Percentiles rank a stretch among this genome's conserved stretches.
phyloP scores from a whole-genome alignment of 768 basidiomycete genomes.

The Phaeolepiota aurea region DNA sequence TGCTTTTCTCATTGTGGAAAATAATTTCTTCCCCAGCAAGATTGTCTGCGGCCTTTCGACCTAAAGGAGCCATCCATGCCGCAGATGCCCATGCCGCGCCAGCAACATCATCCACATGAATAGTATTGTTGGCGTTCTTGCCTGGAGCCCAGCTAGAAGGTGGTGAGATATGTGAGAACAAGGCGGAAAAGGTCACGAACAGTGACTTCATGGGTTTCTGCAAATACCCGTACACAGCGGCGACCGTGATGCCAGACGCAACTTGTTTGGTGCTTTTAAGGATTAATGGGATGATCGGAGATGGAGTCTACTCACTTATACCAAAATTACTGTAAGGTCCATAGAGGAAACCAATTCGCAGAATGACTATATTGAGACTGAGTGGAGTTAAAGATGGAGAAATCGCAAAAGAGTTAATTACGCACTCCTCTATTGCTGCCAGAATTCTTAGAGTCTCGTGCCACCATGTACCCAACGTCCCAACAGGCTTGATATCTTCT shows the following conservation, averaged over 20 bases:
- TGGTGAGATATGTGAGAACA: conserved; percentile 8
- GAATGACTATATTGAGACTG: conserved; percentile 74
- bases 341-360: conserved; percentile 70
- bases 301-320: conserved; percentile 36
- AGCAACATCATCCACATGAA: conserved; percentile 77
- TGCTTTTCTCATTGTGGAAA: conserved; percentile 68
- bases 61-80: conserved; percentile 60
- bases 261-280: conserved; percentile 30
- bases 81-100: conserved; percentile 71
- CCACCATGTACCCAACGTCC: conserved; percentile 77
- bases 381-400: conserved; percentile 8
- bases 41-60: conserved; percentile 54
- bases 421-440: conserved; percentile 66
- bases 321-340: conserved; percentile 76
- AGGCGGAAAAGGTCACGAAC: conserved; percentile 29
- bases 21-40: conserved; percentile 59
- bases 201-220: conserved; percentile 82
- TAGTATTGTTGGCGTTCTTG: conserved; percentile 63
- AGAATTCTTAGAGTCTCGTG: conserved; percentile 75
- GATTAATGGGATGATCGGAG: conserved; percentile 3
- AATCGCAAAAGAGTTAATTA: conserved; percentile 6
- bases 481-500: conserved; percentile 64
- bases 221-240: conserved; percentile 73
- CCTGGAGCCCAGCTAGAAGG: conserved; percentile 67
- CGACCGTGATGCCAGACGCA: conserved; percentile 63